These are phyloP conservation scores for Cladosporium velox DNA, from an alignment of 2,329 filamentous ascomycete genomes.

Conservation along the genomic window DNA sequence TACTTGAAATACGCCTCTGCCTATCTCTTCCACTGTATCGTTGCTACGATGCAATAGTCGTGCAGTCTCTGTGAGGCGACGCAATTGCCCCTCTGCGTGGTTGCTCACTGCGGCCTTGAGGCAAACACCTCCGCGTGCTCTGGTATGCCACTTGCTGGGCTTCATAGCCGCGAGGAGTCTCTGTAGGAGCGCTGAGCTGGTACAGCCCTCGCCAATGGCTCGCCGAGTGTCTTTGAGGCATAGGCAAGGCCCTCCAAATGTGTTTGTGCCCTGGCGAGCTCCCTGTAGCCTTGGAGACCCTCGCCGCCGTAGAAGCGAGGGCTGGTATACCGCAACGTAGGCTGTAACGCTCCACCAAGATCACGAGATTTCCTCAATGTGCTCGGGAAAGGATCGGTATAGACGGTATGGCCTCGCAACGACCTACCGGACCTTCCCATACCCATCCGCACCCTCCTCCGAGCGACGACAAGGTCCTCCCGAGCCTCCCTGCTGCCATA, in stretches of 20 bases:
- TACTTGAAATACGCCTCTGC: neutral
- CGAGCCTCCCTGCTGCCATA: neutral
- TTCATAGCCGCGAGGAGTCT: neutral
- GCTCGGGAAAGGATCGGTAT: neutral
- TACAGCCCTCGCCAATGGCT: neutral
- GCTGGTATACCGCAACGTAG: neutral
- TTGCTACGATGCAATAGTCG: neutral
- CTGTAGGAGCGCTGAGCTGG: neutral
- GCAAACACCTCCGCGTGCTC: slow-evolving; percentile 2
- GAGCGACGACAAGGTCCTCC: neutral
- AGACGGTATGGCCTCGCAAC: neutral
- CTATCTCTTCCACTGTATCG: neutral
- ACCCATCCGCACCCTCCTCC: neutral
- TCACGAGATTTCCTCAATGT: neutral
- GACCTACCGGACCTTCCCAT: neutral
- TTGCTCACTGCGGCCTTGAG: neutral
- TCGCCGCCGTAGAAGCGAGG: neutral
- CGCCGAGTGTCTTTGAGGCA: neutral
- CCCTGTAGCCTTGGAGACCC: neutral
- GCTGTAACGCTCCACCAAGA: neutral
- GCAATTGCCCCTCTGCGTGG: neutral
- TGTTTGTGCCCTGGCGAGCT: neutral
- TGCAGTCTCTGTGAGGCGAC: neutral
- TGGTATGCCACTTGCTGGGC: neutral
- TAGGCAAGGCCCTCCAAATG: neutral